Conservation (phyloP, 129 eudicot species). For the Chrysanthemum lavandulifolium region DNA sequence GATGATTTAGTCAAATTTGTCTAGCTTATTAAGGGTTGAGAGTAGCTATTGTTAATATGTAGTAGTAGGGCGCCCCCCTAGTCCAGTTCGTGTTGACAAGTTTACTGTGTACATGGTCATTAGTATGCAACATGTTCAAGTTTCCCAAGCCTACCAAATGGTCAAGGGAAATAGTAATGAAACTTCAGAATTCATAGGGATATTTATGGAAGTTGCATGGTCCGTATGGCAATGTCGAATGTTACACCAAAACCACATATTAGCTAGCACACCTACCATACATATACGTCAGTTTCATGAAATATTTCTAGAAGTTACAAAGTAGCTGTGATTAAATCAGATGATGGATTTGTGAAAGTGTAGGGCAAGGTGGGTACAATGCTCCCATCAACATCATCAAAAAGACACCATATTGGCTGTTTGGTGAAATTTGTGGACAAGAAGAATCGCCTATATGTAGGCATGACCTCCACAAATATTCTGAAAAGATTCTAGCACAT, state of each 20-base stretch:
- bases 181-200: background rate
- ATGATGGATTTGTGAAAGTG: background rate
- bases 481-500: background rate
- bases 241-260: background rate
- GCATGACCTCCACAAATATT: background rate
- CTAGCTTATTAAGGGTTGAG: background rate
- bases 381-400: background rate
- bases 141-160: background rate
- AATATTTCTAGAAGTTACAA: no score
- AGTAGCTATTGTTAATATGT: background rate
- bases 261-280: no score
- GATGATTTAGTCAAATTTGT: background rate
- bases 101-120: background rate
- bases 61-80: background rate
- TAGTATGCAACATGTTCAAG: background rate
- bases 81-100: background rate
- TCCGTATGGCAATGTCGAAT: background rate
- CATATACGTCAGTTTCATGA: no score
- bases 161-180: background rate
- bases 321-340: background rate
- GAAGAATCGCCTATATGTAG: background rate
- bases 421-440: conserved; percentile 31
- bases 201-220: background rate
- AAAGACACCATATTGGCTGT: background rate
- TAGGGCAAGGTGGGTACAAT: no score